phyloP scores from a whole-genome alignment of 768 basidiomycete species.

The Cytidiella melzeri region DNA sequence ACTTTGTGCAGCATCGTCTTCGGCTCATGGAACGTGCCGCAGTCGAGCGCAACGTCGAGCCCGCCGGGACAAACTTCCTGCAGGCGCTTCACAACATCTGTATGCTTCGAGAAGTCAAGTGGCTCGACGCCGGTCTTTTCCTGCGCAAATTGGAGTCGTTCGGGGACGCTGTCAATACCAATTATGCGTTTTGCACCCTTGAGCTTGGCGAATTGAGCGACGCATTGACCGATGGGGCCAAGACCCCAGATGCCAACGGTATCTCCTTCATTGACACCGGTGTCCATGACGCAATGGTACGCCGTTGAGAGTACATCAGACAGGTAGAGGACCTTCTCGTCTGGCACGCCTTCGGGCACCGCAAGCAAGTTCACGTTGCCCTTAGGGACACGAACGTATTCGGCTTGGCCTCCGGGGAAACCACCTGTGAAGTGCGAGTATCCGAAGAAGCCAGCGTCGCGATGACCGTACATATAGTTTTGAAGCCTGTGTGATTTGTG shows the following conservation, averaged over 20 bases:
- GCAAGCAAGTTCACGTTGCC: conserved; percentile 68
- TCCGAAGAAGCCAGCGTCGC: conserved; percentile 67
- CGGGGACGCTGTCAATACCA: conserved; percentile 58
- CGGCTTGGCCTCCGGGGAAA: conserved; percentile 71
- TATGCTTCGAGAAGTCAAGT: conserved; percentile 16
- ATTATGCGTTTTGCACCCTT: conserved; percentile 70
- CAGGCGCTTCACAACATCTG: conserved; percentile 45
- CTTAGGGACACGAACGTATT: conserved; percentile 66
- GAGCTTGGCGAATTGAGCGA: conserved; percentile 52
- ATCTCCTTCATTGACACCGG: conserved; percentile 67
- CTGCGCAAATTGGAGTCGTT: conserved; percentile 41
- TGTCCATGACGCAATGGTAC: conserved; percentile 70
- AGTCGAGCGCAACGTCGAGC: conserved; percentile 58
- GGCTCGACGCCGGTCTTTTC: conserved; percentile 34
- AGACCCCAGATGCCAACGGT: conserved; percentile 68
- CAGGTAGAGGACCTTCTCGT: conserved; percentile 55
- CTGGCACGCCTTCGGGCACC: conserved; percentile 56
- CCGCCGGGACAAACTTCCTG: conserved; percentile 59
- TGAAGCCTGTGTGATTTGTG: conserved; percentile 28
- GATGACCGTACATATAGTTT: conserved; percentile 57
- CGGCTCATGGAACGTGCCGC: conserved; percentile 64
- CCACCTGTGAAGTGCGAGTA: conserved; percentile 71
- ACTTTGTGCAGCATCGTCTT: conserved; percentile 60
- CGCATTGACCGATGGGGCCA: conserved; percentile 62
- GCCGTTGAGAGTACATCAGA: conserved; percentile 65